These are phyloP conservation scores for Solanum lycopersicoides DNA, from an alignment of 257 asterid species.

Conservation along the genomic window DNA sequence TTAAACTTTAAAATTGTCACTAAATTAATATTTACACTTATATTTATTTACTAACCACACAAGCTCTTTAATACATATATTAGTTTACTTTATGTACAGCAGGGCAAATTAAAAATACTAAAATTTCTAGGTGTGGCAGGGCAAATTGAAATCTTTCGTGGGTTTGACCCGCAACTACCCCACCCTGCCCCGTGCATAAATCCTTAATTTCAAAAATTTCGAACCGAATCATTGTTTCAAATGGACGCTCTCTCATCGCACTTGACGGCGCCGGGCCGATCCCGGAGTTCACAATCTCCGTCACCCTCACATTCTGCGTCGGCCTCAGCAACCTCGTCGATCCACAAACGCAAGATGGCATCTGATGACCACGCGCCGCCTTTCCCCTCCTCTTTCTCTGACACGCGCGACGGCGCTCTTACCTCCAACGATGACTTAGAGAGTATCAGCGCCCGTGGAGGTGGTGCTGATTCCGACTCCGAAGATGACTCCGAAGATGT, in stretches of 20 bases:
- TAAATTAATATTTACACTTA: too few relatives aligned
- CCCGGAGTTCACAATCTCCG: slow-evolving; percentile 89
- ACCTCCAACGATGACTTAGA: slow-evolving; percentile 93
- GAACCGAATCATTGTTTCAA: neutral
- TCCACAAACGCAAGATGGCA: slow-evolving; percentile 74
- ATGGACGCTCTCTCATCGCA: slow-evolving; percentile 13
- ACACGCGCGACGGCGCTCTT: slow-evolving; percentile 86
- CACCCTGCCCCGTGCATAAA: neutral
- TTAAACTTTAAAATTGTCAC: neutral
- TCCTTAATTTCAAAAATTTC: neutral
- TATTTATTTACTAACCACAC: too few relatives aligned
- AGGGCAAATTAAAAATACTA: neutral
- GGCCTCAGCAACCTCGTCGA: slow-evolving; percentile 90
- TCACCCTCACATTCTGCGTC: slow-evolving; percentile 99
- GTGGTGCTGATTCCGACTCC: slow-evolving; percentile 86
- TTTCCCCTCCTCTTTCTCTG: slow-evolving; percentile 76
- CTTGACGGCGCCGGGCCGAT: slow-evolving; percentile 74
- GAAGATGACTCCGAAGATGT: slow-evolving; percentile 93
- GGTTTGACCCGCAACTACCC: neutral
- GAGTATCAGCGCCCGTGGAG: slow-evolving; percentile 95
- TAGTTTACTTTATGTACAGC: neutral
- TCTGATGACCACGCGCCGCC: slow-evolving; percentile 86
- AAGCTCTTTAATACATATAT: neutral
- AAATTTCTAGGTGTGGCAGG: neutral
- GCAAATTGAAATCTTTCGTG: neutral